Evolutionary conservation across 805 yeast species (phyloP).

Genomic region (Suhomyces xylopsoci): DNA sequence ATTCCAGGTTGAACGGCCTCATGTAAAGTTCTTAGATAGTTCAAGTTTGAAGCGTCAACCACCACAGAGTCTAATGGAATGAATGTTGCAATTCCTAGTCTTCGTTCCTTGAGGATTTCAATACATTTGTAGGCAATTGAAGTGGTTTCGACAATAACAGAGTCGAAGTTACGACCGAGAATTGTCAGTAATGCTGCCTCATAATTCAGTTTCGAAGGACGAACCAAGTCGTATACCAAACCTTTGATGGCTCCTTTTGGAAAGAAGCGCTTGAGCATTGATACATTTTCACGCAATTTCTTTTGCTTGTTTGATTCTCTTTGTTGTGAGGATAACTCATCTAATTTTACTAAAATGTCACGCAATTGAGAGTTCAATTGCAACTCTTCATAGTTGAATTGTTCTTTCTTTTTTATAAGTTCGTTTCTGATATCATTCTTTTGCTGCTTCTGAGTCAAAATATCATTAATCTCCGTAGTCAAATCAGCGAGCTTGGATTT

Average conservation of each 20-base stretch:
- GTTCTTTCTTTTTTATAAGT: constrained; percentile 35
- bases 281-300: constrained; percentile 67
- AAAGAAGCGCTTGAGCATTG: constrained; percentile 64
- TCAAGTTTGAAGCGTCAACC: constrained; percentile 50
- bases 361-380: constrained; percentile 63
- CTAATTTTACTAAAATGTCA: constrained; percentile 56
- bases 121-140: constrained; percentile 74
- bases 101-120: constrained; percentile 74
- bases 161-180: constrained; percentile 75
- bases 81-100: constrained; percentile 81
- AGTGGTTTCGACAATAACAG: constrained; percentile 76
- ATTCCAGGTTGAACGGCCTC: constrained; percentile 60
- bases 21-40: constrained; percentile 52
- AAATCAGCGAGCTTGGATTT: constrained; percentile 31
- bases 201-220: constrained; percentile 70
- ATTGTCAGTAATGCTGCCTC: constrained; percentile 73
- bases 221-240: constrained; percentile 71
- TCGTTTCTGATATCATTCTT: constrained; percentile 22
- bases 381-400: constrained; percentile 45
- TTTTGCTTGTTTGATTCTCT: constrained; percentile 73
- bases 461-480: constrained; percentile 27
- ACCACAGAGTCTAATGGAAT: constrained; percentile 79
- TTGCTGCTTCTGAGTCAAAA: constrained; percentile 26
- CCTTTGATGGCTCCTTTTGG: constrained; percentile 77
- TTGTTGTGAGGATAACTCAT: constrained; percentile 71